Conservation (phyloP, 1,139 yeast species). For the Saccharomyces pastorianus region DNA sequence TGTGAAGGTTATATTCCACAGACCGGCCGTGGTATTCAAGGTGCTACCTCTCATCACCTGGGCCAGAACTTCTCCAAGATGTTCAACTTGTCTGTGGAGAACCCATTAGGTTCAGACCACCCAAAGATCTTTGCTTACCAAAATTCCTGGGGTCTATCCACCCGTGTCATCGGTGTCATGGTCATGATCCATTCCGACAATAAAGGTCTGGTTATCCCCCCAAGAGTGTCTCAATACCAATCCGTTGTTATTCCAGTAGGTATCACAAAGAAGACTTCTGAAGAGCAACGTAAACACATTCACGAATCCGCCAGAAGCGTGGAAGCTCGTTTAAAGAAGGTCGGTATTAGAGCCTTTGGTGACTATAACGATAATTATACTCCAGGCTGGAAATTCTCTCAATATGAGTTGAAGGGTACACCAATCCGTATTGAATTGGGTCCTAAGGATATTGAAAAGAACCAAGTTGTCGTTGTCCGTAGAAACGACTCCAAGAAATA, state of each 20-base stretch:
- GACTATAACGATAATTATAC: constrained; percentile 92
- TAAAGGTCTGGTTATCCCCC: constrained; percentile 96
- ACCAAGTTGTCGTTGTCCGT: constrained; percentile 80
- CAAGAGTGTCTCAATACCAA: constrained; percentile 90
- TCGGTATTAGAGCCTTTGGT: constrained; percentile 66
- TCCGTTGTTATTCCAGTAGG: constrained; percentile 94
- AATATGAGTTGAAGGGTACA: constrained; percentile 93
- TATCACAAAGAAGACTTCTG: constrained; percentile 75
- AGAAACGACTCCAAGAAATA: constrained; percentile 81
- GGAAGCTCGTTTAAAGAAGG: constrained; percentile 47
- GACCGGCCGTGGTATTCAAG: constrained; percentile 99
- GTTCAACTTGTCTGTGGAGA: constrained; percentile 93
- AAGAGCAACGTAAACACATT: constrained; percentile 63
- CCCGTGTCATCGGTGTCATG: constrained; percentile 99
- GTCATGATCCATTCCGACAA: constrained; percentile 97
- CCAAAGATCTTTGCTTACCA: constrained; percentile 87
- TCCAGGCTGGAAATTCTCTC: constrained; percentile 98
- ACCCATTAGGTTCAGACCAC: constrained; percentile 82
- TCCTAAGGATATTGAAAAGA: constrained; percentile 81
- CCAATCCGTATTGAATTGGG: constrained; percentile 94
- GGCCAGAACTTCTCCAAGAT: constrained; percentile 98
- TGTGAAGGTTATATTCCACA: constrained; percentile 96
- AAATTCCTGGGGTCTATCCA: constrained; percentile 98
- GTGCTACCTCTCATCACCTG: constrained; percentile 95
- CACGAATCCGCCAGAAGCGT: constrained; percentile 61